phyloP scores from a whole-genome alignment of 768 basidiomycete species.

The Trametes sanguinea region DNA sequence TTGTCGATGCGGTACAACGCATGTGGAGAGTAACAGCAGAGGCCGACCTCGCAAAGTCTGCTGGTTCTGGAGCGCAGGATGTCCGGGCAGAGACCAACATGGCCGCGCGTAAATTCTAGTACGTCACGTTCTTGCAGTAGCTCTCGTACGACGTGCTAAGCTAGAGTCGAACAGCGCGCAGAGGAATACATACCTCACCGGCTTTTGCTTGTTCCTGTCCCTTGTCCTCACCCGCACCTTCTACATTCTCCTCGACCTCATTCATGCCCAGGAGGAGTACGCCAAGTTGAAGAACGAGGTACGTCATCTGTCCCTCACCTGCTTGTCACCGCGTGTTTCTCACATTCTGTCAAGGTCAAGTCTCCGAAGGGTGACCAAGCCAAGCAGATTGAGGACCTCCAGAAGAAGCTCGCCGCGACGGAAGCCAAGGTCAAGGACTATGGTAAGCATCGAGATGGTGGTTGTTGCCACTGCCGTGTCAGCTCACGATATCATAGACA shows the following conservation, averaged over 20 bases:
- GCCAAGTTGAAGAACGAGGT: constrained; percentile 71
- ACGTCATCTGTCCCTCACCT: neutral
- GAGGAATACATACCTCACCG: constrained; percentile 90
- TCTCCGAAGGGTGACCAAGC: constrained; percentile 44
- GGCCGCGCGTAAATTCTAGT: constrained; percentile 95
- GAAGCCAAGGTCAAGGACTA: constrained; percentile 62
- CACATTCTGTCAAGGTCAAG: constrained; percentile 33
- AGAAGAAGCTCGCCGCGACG: constrained; percentile 60
- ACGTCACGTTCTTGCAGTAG: constrained; percentile 5
- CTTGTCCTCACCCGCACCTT: constrained; percentile 92
- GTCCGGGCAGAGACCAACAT: constrained; percentile 83
- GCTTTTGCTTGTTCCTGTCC: constrained; percentile 93
- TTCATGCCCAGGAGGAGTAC: constrained; percentile 87
- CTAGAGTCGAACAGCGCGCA: constrained; percentile 58
- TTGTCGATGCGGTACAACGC: constrained; percentile 89
- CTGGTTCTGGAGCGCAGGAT: constrained; percentile 53
- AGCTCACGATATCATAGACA: constrained; percentile 45
- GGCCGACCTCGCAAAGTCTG: constrained; percentile 62
- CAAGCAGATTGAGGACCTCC: constrained; percentile 66
- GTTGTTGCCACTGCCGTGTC: neutral
- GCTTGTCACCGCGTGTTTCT: neutral
- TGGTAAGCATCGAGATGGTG: constrained; percentile 19
- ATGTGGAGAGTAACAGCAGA: constrained; percentile 84
- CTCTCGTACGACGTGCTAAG: neutral
- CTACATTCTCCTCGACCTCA: constrained; percentile 88